A percentile compares a stretch with the other conserved stretches of the same genome.
These are phyloP conservation scores for Achaetomiella virescens DNA, from an alignment of 495 filamentous ascomycete genomes.

Conservation along the genomic window DNA sequence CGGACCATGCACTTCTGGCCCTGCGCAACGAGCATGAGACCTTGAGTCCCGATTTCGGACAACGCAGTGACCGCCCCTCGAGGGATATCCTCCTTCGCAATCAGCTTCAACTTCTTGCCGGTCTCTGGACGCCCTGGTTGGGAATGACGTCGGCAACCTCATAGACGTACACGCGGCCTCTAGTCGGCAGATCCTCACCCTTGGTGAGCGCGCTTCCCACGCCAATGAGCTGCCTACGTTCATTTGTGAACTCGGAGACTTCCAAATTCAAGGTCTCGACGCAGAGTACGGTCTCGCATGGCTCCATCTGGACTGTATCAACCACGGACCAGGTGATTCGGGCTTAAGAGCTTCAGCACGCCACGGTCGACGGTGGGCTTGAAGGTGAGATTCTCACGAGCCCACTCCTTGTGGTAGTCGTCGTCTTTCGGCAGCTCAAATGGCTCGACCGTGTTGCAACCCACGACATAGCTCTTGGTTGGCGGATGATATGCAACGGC, in stretches of 20 bases:
- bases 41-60: conserved; percentile 83
- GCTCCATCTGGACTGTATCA: conserved; percentile 63
- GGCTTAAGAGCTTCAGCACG: conserved; percentile 65
- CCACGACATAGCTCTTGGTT: conserved; percentile 69
- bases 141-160: conserved; percentile 88
- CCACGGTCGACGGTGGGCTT: conserved; percentile 63
- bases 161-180: conserved; percentile 85
- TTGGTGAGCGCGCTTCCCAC: conserved; percentile 78
- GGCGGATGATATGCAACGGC: conserved; percentile 67
- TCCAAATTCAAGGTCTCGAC: conserved; percentile 81
- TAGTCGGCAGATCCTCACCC: conserved; percentile 81
- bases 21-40: conserved; percentile 84
- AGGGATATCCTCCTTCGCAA: conserved; percentile 78
- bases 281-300: conserved; percentile 69
- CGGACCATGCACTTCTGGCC: conserved; percentile 97
- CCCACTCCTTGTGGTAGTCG: conserved; percentile 74
- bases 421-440: conserved; percentile 83
- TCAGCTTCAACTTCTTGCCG: conserved; percentile 72
- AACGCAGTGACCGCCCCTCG: conserved; percentile 90
- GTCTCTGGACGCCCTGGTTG: conserved; percentile 81
- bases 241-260: conserved; percentile 81
- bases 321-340: conserved; percentile 69
- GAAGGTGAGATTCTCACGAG: conserved; percentile 56
- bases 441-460: conserved; percentile 55
- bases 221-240: conserved; percentile 70